A percentile compares a stretch with the other conserved stretches of the same genome.
Evolutionary conservation across 257 asterid species (phyloP).

Genomic region (Solanum arcanum): DNA sequence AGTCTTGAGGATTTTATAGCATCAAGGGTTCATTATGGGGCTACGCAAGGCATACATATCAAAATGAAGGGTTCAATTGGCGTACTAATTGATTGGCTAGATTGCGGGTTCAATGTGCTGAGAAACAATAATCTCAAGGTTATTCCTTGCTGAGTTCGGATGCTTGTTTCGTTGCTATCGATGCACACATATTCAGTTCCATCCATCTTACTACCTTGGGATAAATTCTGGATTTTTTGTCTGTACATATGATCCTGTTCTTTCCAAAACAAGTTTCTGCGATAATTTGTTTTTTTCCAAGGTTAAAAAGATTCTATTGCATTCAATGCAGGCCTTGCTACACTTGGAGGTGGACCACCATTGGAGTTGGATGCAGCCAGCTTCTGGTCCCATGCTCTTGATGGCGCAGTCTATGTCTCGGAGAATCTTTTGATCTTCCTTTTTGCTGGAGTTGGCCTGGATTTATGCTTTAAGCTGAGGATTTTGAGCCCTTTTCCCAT

Average conservation of each 20-base stretch:
- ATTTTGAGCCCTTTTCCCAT: constrained; percentile 71
- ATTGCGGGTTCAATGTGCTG: background rate
- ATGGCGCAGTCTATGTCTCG: constrained; percentile 50
- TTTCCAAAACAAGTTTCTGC: background rate
- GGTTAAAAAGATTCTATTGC: background rate
- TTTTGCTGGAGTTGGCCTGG: constrained; percentile 81
- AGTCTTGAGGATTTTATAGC: background rate
- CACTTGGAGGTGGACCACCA: constrained; percentile 46
- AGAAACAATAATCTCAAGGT: background rate
- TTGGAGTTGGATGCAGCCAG: constrained; percentile 48
- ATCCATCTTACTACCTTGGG: background rate
- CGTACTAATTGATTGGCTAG: background rate
- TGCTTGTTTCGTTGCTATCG: background rate
- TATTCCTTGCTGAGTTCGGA: background rate
- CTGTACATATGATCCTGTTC: background rate
- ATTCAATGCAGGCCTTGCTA: constrained; percentile 61
- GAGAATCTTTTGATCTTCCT: constrained; percentile 68
- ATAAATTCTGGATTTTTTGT: background rate
- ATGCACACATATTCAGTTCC: background rate
- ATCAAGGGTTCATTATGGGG: background rate
- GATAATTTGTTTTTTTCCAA: background rate
- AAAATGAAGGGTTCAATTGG: background rate
- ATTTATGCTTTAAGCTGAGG: constrained; percentile 65
- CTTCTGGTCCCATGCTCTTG: constrained; percentile 40
- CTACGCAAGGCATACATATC: background rate